Conservation (phyloP, 208 protist species). For the Crithidia bombi region DNA sequence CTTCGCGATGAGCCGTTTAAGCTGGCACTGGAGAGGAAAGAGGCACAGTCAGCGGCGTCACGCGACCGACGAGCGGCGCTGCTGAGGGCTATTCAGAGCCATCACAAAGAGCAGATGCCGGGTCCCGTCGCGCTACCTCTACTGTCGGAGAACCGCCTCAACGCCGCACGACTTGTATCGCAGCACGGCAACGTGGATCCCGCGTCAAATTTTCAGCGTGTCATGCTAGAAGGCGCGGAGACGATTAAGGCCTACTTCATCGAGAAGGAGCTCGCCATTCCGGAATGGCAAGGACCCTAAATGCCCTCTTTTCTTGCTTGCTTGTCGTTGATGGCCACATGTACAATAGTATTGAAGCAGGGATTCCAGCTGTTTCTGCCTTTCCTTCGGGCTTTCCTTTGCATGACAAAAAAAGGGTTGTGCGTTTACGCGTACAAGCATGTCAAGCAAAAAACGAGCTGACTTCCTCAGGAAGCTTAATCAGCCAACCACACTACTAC, state of each 20-base stretch:
- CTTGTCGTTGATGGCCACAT: too few species aligned
- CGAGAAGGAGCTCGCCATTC: slow-evolving; percentile 31
- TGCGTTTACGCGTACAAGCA: too few species aligned
- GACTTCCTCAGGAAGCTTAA: too few species aligned
- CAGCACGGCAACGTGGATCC: slow-evolving; percentile 33
- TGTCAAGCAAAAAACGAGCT: too few species aligned
- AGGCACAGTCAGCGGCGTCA: slow-evolving; percentile 13
- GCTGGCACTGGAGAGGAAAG: slow-evolving; percentile 26
- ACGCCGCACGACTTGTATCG: slow-evolving; percentile 34
- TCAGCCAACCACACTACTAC: too few species aligned
- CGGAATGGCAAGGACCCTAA: slow-evolving; percentile 20
- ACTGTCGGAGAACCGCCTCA: slow-evolving; percentile 28
- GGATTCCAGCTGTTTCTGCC: too few species aligned
- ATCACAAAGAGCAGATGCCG: slow-evolving; percentile 13
- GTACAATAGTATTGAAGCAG: slow-evolving; percentile 3
- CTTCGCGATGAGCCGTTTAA: slow-evolving; percentile 32
- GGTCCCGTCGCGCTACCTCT: slow-evolving; percentile 17
- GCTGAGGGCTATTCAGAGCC: slow-evolving; percentile 10
- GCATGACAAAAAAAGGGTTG: too few species aligned
- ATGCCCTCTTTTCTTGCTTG: slow-evolving; percentile 1
- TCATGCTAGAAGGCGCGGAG: slow-evolving; percentile 29
- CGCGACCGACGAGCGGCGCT: slow-evolving; percentile 18
- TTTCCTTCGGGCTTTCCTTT: too few species aligned
- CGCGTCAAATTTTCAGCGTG: slow-evolving; percentile 9
- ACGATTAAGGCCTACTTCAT: slow-evolving; percentile 33